Evolutionary conservation across 2,329 filamentous ascomycete genomes (phyloP), one percentile per base, ranked within the genome.

Genomic region (Fusarium oligoseptatum): DNA sequence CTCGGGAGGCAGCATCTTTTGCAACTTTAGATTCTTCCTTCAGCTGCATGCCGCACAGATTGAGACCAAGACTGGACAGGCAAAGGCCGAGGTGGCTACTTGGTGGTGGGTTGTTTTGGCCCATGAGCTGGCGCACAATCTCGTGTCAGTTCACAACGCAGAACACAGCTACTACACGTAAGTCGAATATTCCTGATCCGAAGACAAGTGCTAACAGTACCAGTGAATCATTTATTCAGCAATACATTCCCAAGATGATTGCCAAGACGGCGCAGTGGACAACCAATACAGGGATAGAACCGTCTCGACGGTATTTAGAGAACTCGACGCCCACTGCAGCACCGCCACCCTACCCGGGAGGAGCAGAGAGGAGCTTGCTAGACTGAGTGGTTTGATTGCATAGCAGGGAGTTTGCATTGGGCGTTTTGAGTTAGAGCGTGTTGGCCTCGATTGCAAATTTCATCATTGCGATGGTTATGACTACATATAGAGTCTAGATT

Each of bases 31-130:
- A 20, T 98, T 94, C 86, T 98, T 95, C 82, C 84, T 93, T 70
- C 92, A 96, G 79, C 84, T 98, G 36, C 96, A 98, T 79, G 86
- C 90, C 52, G 79, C 84, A 15, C 82, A 86, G 72, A 82, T 91
- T 57, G 78, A 74, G 58, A 84, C 24, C 50, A 75, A 61, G 24
- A 80, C 57, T 27, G 81, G 81, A 3, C 84, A 87, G 64, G 89
- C 85, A 17, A 91, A 86, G 80, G 87, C 90, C 5, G 93, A 97
- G 70, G 94, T 94, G 3, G 86, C 91, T 67, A 90, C 93, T 1
- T 97, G 95, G 87, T 98, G 96, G 96, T 98, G 93, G 90, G 93
- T 98, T 73, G 95, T 97, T n/a, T 82, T 98, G 71, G 97, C 95
- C 72, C 97, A 99, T 81, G 97, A 99, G 84, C 85, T 99, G 82